These are phyloP conservation scores for Serpula lacrymans DNA, from an alignment of 768 basidiomycete species.

Conservation along the genomic window DNA sequence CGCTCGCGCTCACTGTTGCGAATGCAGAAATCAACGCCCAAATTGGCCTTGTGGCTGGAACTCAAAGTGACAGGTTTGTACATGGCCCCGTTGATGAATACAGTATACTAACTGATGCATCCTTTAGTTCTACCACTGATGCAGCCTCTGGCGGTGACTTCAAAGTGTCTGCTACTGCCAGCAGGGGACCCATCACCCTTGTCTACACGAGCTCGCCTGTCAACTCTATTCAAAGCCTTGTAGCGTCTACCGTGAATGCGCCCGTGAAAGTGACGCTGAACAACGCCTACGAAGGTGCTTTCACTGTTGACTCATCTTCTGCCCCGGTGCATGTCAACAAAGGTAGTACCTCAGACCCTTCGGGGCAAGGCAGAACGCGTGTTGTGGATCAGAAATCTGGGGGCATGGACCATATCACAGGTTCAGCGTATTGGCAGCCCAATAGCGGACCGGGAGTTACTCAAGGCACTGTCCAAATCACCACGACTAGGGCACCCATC, in stretches of 20 bases:
- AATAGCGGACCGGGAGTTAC: too few relatives aligned
- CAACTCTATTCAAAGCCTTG: slow-evolving; percentile 30
- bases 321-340: too few relatives aligned
- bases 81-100: too few relatives aligned
- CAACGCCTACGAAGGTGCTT: slow-evolving; percentile 40
- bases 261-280: slow-evolving; percentile 25
- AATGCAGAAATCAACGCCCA: slow-evolving; percentile 39
- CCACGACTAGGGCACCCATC: too few relatives aligned
- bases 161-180: slow-evolving; percentile 24
- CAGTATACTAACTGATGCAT: too few relatives aligned
- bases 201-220: slow-evolving; percentile 29
- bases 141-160: slow-evolving; percentile 29
- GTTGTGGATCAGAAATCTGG: slow-evolving; percentile 13
- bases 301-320: slow-evolving; percentile 28
- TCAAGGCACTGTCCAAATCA: too few relatives aligned
- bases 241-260: slow-evolving; percentile 26
- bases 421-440: too few relatives aligned
- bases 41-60: slow-evolving; percentile 37
- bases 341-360: slow-evolving; percentile 24
- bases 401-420: too few relatives aligned
- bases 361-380: slow-evolving; percentile 32
- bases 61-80: too few relatives aligned
- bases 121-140: slow-evolving; percentile 30
- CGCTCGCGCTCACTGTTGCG: slow-evolving; percentile 32
- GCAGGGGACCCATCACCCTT: slow-evolving; percentile 27